These are phyloP conservation scores for Talaromyces funiculosus DNA, from an alignment of 2,329 filamentous ascomycete genomes.

Conservation along the genomic window DNA sequence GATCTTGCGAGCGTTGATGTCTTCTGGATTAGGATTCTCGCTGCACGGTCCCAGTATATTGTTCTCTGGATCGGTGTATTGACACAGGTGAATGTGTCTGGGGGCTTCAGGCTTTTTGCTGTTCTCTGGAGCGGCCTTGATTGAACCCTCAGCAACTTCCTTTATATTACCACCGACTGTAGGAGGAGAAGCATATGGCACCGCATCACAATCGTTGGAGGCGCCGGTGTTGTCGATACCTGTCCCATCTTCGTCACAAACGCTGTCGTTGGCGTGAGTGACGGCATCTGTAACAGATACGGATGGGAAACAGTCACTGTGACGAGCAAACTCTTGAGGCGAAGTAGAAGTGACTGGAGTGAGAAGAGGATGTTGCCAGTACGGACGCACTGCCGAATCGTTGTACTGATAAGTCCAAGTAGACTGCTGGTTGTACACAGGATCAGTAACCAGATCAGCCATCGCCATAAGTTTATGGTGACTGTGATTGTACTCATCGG, in stretches of 20 bases:
- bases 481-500: constrained; percentile 4
- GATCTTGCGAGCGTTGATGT: constrained; percentile 53
- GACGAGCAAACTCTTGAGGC: not conserved
- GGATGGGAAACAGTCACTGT: not conserved
- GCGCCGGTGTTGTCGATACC: not conserved
- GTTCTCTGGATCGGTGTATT: not conserved
- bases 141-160: not conserved
- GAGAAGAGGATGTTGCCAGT: not conserved
- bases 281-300: not conserved
- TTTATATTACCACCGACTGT: not conserved
- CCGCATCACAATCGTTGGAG: not conserved
- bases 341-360: not conserved
- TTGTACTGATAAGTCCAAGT: not conserved
- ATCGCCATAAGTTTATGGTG: constrained; percentile 8
- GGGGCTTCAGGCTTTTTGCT: not conserved
- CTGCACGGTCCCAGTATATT: not conserved
- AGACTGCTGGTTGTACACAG: constrained; percentile 3
- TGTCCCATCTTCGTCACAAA: not conserved
- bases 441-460: constrained; percentile 4
- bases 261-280: not conserved
- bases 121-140: not conserved
- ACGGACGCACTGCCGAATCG: not conserved
- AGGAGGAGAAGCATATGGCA: not conserved
- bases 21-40: not conserved
- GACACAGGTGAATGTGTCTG: not conserved